These are phyloP conservation scores for Rosellinia necatrix DNA, from an alignment of 2,329 filamentous ascomycete species.

Conservation along the genomic window DNA sequence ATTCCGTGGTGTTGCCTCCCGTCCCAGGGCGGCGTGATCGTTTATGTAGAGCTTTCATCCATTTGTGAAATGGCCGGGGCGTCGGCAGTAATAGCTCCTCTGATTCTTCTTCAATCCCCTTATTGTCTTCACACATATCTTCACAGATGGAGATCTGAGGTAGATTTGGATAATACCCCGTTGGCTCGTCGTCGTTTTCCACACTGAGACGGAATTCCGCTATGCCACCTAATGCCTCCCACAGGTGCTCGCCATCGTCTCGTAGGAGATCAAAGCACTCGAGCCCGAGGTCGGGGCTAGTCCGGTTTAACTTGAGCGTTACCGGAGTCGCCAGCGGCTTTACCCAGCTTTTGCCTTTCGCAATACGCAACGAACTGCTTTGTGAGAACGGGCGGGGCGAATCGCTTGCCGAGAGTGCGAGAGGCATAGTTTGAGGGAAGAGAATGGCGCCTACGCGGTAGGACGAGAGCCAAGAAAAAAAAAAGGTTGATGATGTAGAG, in stretches of 20 bases:
- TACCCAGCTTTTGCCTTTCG: slow-evolving; percentile 45
- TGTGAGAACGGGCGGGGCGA: slow-evolving; percentile 42
- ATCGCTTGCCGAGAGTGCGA: slow-evolving; percentile 35
- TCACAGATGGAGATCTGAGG: slow-evolving; percentile 38
- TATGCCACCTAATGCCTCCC: slow-evolving; percentile 48
- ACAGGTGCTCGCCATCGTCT: slow-evolving; percentile 41
- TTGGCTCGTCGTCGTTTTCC: slow-evolving; percentile 40
- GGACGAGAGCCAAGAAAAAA: slow-evolving; percentile 41
- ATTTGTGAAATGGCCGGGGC: slow-evolving; percentile 65
- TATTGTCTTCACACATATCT: slow-evolving; percentile 32
- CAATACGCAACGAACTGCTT: slow-evolving; percentile 45
- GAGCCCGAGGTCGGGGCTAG: slow-evolving; percentile 35
- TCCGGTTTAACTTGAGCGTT: slow-evolving; percentile 36
- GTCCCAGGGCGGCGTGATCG: slow-evolving; percentile 52
- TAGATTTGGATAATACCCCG: slow-evolving; percentile 27
- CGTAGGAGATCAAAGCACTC: slow-evolving; percentile 43
- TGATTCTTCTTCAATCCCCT: slow-evolving; percentile 18
- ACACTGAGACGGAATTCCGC: slow-evolving; percentile 46
- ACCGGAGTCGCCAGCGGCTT: slow-evolving; percentile 40
- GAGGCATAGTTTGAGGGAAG: slow-evolving; percentile 35
- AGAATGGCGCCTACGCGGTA: slow-evolving; percentile 31
- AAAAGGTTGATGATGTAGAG: slow-evolving; percentile 42
- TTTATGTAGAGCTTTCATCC: slow-evolving; percentile 72
- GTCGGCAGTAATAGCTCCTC: slow-evolving; percentile 21
- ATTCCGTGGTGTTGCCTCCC: slow-evolving; percentile 31